Evolutionary conservation across 768 basidiomycete genomes (phyloP), one percentile per base, ranked within the genome.

Genomic region (Chalciporus piperatus): DNA sequence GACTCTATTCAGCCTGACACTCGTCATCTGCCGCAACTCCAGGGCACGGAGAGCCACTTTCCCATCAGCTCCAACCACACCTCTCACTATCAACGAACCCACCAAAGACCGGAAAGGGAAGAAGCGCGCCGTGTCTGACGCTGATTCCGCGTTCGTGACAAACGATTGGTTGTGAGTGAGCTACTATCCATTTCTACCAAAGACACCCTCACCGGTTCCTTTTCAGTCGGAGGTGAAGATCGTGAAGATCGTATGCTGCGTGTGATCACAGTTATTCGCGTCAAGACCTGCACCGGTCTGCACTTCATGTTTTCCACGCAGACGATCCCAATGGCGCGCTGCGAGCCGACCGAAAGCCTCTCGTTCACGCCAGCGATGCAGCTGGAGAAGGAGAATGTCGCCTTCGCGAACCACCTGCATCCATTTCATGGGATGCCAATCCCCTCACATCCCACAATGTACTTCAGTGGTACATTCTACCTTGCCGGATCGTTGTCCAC

Each of bases 181-280:
- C 70, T 98, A 32, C 82, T 99, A 51, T 90, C 91, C 54, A 95
- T 98, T 73, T 92, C 92, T 69, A 98, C 93, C 2, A 95, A 98
- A 72, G 97, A 99, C 67, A 98, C 94, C 7, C 76, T 99, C 40
- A 89, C 92, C 10, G 93, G 93, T 39, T 95, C 90, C 16, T 96
- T 99, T 25, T 25, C 25, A 25, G 25, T 25, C 25, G 25, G 25
- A 25, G 25, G 25, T 25, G 25, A 25, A 25, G 25, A 25, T 25
- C 25, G 25, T 25, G 25, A 25, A 25, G 25, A 25, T 25, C 25
- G 25, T 98, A 98, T 70, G 89, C 95, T n/a, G 96, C 97, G 25
- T 66, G 95, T 98, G 23, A 84, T 87, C 44, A 82, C 86, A 0
- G 84, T 89, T 2, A 85, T 98, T 11, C 80, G 96, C 52, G 82